Evolutionary conservation across 1,284 basidiomycete genomes (phyloP), one percentile per base, ranked within the genome.

Genomic region (Cutaneotrichosporon cutaneum): DNA sequence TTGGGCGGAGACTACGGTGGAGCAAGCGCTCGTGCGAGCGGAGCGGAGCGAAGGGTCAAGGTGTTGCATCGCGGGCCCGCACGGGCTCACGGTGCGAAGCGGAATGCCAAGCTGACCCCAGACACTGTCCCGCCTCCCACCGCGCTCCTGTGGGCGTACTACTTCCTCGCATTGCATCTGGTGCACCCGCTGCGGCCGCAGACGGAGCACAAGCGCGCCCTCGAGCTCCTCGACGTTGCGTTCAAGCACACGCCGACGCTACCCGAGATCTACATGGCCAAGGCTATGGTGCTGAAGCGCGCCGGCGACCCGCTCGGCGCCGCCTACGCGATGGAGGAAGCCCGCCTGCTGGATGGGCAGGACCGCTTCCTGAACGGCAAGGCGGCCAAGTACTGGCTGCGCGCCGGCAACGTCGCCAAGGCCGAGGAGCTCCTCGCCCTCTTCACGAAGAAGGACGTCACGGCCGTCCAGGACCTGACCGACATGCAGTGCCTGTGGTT

Each of bases 311-410:
- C 84, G 1, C 78, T 84, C 44, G 88, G 87, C 0, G 95, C 94
- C 0, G 89, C 90, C 0, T 79, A 83, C 30, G 84, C 85, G 48
- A 86, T 95, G 81, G 89, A 95, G 70, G 88, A 90, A 30, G 94
- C 95, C 0, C 83, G 94, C 53, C 76, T 85, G 24, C 81, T 99
- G 45, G 96, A 99, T 76, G 88, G 92, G 0, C 96, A 99, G 78
- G 96, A 99, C 78, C 83, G 96, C 39, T 98, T 94, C 82, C 80
- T 99, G 70, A 99, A 99, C 79, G 90, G 90, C 52, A 99, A 99
- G 77, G 85, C 86, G 53, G 94, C 89, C 1, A 98, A 98, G 78
- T 99, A 99, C 76, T 83, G 89, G 64, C 79, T 99, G 47, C 83
- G 94, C 47, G 90, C 89, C 13, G 91, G 89, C 1, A 82, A 92